Conservation (phyloP, 192 early-diverging fungal species). For the Backusella luteola region DNA sequence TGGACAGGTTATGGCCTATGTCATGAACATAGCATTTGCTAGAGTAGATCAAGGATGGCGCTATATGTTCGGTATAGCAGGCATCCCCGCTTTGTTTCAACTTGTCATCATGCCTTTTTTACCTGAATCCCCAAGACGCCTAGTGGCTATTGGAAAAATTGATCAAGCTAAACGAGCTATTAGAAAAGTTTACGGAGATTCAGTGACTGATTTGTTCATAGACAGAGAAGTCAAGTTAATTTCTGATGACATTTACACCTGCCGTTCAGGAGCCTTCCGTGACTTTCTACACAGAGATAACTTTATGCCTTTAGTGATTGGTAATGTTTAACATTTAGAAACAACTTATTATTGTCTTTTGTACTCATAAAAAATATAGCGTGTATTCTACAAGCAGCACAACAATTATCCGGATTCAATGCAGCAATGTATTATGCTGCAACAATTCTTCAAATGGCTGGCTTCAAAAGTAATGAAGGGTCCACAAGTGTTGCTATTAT, state of each 20-base stretch:
- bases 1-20: constrained; percentile 52
- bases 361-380: constrained; percentile 18
- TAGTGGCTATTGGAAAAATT: constrained; percentile 41
- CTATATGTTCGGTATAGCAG: constrained; percentile 58
- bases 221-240: constrained; percentile 38
- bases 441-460: constrained; percentile 58
- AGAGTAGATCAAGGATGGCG: constrained; percentile 47
- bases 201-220: constrained; percentile 37
- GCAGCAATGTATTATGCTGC: constrained; percentile 57
- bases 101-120: constrained; percentile 44
- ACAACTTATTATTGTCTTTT: neutral
- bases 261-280: constrained; percentile 37
- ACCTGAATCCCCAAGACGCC: constrained; percentile 51
- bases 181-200: constrained; percentile 34
- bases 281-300: constrained; percentile 36
- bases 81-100: constrained; percentile 49
- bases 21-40: constrained; percentile 49
- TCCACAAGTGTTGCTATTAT: constrained; percentile 49
- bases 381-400: constrained; percentile 46
- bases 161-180: constrained; percentile 38
- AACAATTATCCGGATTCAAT: constrained; percentile 56
- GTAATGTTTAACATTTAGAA: constrained; percentile 5
- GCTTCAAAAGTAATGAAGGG: constrained; percentile 46
- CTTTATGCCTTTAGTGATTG: constrained; percentile 47
- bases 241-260: constrained; percentile 28